Base-by-base conservation (phyloP, 1,284 basidiomycete genomes). In the Kwoniella shivajii region DNA sequence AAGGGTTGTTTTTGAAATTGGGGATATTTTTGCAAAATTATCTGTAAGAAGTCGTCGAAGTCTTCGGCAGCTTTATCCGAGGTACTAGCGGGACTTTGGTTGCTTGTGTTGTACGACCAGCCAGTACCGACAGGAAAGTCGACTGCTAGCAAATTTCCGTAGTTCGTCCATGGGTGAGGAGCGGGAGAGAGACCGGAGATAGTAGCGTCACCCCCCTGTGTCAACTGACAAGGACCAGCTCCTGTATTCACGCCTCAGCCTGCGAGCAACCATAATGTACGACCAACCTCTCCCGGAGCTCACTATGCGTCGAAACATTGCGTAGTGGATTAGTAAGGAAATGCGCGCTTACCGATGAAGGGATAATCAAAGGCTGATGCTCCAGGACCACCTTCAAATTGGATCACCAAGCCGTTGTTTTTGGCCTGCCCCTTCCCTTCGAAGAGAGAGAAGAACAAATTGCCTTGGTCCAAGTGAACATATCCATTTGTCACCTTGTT, bases 351-450 rank as follows among this genome's bases (percentile, higher is more conserved):
- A 59, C 61, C 61, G 6, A 63, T 47, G 29, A 63, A 58, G 24
- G 54, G 57, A 38, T 63, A 54, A 48, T 63, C 61, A 43, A 53
- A 56, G n/a, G 50, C 43, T 4, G 53, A 54, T 2, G 48, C 54
- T 3, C 60, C 60, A 0, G 61, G 61, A 11, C 61, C 61, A 11
- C 61, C 61, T 36, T 58, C 54, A 49, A 56, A 59, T 13, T 63
- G 51, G 16, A 63, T 46, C 18, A 56, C 54, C 46, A 63, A 34
- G 10, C 61, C 61, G 20, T 49, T 38, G 29, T 56, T 37, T 31
- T 34, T 55, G 2, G 56, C 56, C 22, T 26, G 29, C 14, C 29
- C 46, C 11, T 30, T 47, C 10, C 42, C 56, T 27, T 58, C 29
- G n/a, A 61, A 57, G 6, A 61, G 53, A 1, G 60, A 54, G 22